A percentile compares a stretch with the other conserved stretches of the same genome.
These are phyloP conservation scores for Suillus fuscotomentosus DNA, from an alignment of 768 basidiomycete species.

Conservation along the genomic window DNA sequence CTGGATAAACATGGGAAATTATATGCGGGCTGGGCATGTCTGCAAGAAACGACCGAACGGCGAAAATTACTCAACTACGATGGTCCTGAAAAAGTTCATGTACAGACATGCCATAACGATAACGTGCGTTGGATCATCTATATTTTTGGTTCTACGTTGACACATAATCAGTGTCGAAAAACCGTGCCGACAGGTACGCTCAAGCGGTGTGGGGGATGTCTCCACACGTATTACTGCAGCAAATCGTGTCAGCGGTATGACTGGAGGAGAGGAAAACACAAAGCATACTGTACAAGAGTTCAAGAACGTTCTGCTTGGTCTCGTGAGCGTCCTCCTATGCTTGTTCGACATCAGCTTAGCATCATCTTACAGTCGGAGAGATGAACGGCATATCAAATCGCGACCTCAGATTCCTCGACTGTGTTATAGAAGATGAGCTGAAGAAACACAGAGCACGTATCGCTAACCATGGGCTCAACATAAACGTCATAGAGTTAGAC, in stretches of 20 bases:
- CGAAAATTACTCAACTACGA: conserved; percentile 18
- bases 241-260: conserved; percentile 25
- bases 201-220: conserved; percentile 26
- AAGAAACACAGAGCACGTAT: conserved; percentile 17
- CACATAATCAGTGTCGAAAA: conserved; percentile 20
- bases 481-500: conserved; percentile 26
- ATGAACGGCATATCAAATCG: conserved; percentile 24
- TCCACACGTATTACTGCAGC: conserved; percentile 29
- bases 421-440: conserved; percentile 25
- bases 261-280: conserved; percentile 27
- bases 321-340: conserved; percentile 10
- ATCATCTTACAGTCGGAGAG: conserved; percentile 14
- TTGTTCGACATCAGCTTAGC: neutral
- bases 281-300: conserved; percentile 22
- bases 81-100: conserved; percentile 12
- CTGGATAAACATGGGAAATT: conserved; percentile 18
- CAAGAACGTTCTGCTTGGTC: conserved; percentile 19
- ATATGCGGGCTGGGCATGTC: conserved; percentile 20
- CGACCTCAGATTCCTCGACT: conserved; percentile 27
- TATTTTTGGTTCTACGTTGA: neutral
- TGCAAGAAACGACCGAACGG: conserved; percentile 17
- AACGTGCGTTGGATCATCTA: conserved; percentile 6
- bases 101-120: conserved; percentile 29
- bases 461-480: conserved; percentile 12
- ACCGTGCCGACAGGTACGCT: conserved; percentile 14